Evolutionary conservation across 352 stramenopile species (phyloP), one percentile per base, ranked within the genome.

Genomic region (Pelagophyceae sp.): DNA sequence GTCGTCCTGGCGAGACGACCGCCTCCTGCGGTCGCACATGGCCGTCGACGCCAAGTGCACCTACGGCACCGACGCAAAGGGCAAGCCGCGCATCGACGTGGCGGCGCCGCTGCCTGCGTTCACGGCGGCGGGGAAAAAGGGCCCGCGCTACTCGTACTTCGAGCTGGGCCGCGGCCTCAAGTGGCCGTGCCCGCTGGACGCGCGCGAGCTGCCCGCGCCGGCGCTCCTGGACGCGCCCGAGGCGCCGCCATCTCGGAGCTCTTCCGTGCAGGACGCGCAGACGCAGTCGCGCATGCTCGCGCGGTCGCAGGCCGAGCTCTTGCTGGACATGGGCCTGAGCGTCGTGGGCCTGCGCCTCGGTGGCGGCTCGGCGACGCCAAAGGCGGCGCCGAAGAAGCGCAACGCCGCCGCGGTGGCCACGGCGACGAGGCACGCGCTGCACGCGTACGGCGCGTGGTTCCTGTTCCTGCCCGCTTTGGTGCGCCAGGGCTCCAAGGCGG

Each of bases 261-360:
- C 45, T 11, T 11, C 45, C 45, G 11, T 54, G 11, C 11, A 54
- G 45, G 45, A 54, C 45, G 45, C 45, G 45, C 45, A 23, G 11
- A 11, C 11, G 45, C 45, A 54, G 45, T 54, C 58, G 15, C 11
- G 27, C 15, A 67, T 67, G 58, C 58, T 67, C 58, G 58, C 58
- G 23, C 58, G 58, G 29, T 31, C 11, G 11, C 58, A 67, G 58
- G 58, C 58, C 15, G 58, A 67, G 29, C 58, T 67, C 58, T 27
- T 67, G 15, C 58, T 67, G 23, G 58, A 67, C 58, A 67, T 67
- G 58, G 58, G 58, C 23, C 58, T 67, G 5, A 31, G 11, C 29
- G 58, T 67, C 58, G 11, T 27, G 58, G 58, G 58, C 58, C 58
- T 67, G 11, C 58, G 58, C 58, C 58, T 67, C 58, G 58, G 58